Evolutionary conservation across 2,329 filamentous ascomycete species (phyloP), one percentile per base, ranked within the genome.

Genomic region (Phialemonium atrogriseum): DNA sequence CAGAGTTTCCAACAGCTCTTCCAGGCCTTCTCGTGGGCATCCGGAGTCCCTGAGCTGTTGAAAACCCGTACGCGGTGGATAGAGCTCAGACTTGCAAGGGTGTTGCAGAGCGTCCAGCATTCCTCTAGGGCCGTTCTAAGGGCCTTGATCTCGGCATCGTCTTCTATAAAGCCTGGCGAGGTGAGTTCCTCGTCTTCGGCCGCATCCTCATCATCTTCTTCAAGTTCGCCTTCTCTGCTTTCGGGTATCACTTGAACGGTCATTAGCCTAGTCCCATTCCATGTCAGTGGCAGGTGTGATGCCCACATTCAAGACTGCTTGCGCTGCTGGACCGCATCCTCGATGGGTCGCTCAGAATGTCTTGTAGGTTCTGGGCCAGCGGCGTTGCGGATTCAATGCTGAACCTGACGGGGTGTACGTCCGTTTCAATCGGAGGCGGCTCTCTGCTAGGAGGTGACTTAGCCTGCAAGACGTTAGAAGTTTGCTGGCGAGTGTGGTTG

Each of bases 41-140:
- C 80, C 1, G 81, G 80, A 9, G 76, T 80, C 10, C 77, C 79
- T 1, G 81, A 79, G 45, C 73, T 82, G 52, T 76, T 78, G 55
- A 91, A 89, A 19, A 87, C 79, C 13, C 84, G 72, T 44, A 85
- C 74, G 17, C 86, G 77, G 50, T 94, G 84, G 41, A 81, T 82
- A 12, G 84, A 88, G 54, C 86, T 94, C 12, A 94, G 67, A 41
- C 74, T 84, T 14, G 86, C 85, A 19, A 95, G 64, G 0, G 87
- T 94, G 50, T 94, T 95, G 62, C 88, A 95, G 10, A 95, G 63
- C 1, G 81, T 93, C 88, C 88, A 95, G 56, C 87, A 94, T 60
- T 94, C 85, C 39, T 82, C 76, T 11, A 95, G 66, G 3, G 87
- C 85, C 18, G 75, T 76, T 39, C 75, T 76, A n/a, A 94, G 62